These are phyloP conservation scores for Pulveroboletus sp. DNA, from an alignment of 768 basidiomycete species.

Conservation along the genomic window DNA sequence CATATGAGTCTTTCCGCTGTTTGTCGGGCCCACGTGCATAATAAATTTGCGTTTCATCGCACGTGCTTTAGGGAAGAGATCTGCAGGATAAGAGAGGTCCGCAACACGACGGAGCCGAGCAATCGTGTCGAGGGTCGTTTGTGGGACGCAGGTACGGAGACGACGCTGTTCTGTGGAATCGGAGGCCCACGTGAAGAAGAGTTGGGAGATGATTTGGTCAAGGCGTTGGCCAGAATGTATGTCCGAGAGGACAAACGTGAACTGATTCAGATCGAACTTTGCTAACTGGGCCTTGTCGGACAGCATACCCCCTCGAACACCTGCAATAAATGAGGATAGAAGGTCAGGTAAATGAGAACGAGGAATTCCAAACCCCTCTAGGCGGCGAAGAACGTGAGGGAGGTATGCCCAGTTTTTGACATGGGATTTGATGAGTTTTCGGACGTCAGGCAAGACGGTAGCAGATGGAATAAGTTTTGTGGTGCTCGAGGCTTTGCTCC, in stretches of 20 bases:
- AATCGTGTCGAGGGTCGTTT: conserved; percentile 37
- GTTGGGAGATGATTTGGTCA: conserved; percentile 48
- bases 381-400: conserved; percentile 33
- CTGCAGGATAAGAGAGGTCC: conserved; percentile 44
- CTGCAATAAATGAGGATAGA: conserved; percentile 38
- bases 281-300: conserved; percentile 11
- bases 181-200: conserved; percentile 56
- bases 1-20: conserved; percentile 94
- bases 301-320: conserved; percentile 34
- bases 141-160: conserved; percentile 26
- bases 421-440: conserved; percentile 32
- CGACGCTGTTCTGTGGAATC: conserved; percentile 26
- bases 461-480: conserved; percentile 1
- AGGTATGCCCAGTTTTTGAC: conserved; percentile 37
- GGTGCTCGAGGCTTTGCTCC: neutral
- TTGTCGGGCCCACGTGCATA: conserved; percentile 97
- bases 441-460: conserved; percentile 8
- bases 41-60: conserved; percentile 68
- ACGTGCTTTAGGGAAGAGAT: conserved; percentile 51
- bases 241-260: conserved; percentile 34
- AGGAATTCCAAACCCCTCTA: conserved; percentile 49
- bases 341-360: conserved; percentile 34
- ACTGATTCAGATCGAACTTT: conserved; percentile 41
- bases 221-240: conserved; percentile 23
- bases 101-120: conserved; percentile 34